Conservation (phyloP, 2,329 filamentous ascomycete genomes). For the Chrysoporthe cubensis region DNA sequence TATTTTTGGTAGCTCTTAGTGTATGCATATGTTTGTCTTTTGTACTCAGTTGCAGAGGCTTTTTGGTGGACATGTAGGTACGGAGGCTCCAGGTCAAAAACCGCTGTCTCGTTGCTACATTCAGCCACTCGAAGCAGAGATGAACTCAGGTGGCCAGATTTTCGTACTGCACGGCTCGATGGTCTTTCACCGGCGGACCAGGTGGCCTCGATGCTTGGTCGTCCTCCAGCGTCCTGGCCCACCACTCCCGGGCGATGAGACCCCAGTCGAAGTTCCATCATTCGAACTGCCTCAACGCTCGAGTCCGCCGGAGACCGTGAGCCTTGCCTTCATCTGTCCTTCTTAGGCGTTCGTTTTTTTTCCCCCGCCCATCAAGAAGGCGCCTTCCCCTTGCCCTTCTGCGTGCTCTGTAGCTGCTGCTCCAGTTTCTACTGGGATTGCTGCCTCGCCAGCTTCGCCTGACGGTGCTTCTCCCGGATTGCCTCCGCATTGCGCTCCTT, state of each 20-base stretch:
- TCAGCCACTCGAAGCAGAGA: not conserved
- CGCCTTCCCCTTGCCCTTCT: not conserved
- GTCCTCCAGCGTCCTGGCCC: not conserved
- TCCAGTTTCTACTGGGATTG: not conserved
- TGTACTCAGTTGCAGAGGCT: not conserved
- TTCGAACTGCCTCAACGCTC: not conserved
- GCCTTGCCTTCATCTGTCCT: not conserved
- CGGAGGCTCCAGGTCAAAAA: not conserved
- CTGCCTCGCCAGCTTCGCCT: constrained; percentile 10
- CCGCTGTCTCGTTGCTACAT: not conserved
- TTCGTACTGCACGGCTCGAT: not conserved
- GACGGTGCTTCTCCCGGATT: not conserved
- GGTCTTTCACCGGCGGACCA: not conserved
- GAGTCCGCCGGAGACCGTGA: not conserved
- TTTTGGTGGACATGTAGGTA: not conserved
- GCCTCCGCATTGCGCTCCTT: not conserved
- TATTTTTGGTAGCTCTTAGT: not conserved
- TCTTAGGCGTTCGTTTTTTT: not conserved
- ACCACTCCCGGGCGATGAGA: not conserved
- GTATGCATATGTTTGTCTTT: not conserved
- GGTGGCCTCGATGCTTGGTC: not conserved
- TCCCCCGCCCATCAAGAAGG: not conserved
- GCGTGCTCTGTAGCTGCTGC: not conserved
- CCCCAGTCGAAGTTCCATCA: not conserved
- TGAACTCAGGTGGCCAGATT: not conserved